A percentile compares a stretch with the other conserved stretches of the same genome.
Evolutionary conservation across 1,284 basidiomycete species (phyloP).

Genomic region (Trichosporon sp.): DNA sequence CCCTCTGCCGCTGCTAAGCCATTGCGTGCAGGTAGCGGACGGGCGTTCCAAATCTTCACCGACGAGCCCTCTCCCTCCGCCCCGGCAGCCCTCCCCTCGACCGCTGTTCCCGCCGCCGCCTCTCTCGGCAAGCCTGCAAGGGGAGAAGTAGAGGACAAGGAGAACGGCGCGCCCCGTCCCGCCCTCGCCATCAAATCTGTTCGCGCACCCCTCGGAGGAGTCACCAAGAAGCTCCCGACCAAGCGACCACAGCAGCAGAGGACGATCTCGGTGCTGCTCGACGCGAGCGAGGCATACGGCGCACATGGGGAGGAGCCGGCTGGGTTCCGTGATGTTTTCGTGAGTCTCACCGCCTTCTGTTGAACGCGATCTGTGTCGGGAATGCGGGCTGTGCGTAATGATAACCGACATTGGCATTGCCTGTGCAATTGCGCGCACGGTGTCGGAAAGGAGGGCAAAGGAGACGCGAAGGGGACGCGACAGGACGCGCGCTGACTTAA

Average conservation of each 20-base stretch:
- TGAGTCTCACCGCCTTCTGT: neutral
- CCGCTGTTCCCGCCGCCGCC: too few relatives aligned
- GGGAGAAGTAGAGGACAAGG: conserved; percentile 34
- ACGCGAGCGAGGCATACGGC: conserved; percentile 54
- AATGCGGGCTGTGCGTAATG: too few relatives aligned
- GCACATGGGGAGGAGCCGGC: conserved; percentile 45
- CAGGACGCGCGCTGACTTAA: neutral
- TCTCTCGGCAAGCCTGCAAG: conserved; percentile 10
- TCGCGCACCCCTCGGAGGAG: conserved; percentile 19
- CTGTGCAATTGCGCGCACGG: neutral
- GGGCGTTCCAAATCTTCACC: conserved; percentile 23
- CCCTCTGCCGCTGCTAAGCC: neutral
- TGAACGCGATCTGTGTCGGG: neutral
- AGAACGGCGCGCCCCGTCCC: conserved; percentile 32
- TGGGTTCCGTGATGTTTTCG: conserved; percentile 39
- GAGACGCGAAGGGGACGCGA: neutral
- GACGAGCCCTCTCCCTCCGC: conserved; percentile 6
- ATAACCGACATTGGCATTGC: neutral
- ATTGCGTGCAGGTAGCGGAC: neutral
- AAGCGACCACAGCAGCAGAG: conserved; percentile 10
- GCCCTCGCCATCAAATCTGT: conserved; percentile 38
- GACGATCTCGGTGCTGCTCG: conserved; percentile 32
- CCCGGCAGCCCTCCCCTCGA: too few relatives aligned
- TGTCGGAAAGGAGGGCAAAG: neutral
- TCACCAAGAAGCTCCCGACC: neutral